Base-by-base conservation (phyloP, 441 rosid genomes). In the Breynia disticha region DNA sequence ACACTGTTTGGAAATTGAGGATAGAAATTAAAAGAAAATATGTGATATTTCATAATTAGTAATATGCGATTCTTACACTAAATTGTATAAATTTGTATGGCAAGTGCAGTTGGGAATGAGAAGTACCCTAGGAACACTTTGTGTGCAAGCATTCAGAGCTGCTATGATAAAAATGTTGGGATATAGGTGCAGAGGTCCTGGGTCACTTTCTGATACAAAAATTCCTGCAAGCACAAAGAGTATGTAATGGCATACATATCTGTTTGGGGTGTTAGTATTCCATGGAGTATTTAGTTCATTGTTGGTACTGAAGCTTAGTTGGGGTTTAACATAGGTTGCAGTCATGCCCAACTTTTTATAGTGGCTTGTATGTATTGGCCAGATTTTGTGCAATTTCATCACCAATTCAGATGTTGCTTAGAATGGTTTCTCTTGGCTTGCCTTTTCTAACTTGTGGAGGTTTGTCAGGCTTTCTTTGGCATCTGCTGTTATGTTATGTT, bases 141-240 rank as follows among this genome's bases (percentile, higher is more conserved):
- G 90, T 9, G 94, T 87, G 50, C 90, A 90, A 79, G 95, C 97
- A 7, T 84, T 62, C 48, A 94, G 97, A 21, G 94, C 94, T 0
- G 95, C 89, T 19, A 56, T 69, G 69, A 20, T 68, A 18, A 69
- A 86, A 69, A 82, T 86, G 97, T 65, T 86, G 55, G 95, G 95
- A 63, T 84, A 52, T 86, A 86, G 45, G 86, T 90, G 97, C 97
- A 90, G 60, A 81, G 95, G 76, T 84, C 97, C 14, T 86, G 95
- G 97, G 67, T 90, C 61, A 90, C 84, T 76, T 86, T 60, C 90
- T 93, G 0, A 76, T 86, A 54, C 95, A 84, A 50, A 89, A 90
- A 37, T 90, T 90, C 72, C 70, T 90, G 55, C 95, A 84, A 61
- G 76, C 95, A 0, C 97, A 86, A 90, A 75, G 84, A 86, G 15